A percentile compares a stretch with the other conserved stretches of the same genome.
These are phyloP conservation scores for Yamadazyma siamensis DNA, from an alignment of 1,139 yeast genomes.

Conservation along the genomic window DNA sequence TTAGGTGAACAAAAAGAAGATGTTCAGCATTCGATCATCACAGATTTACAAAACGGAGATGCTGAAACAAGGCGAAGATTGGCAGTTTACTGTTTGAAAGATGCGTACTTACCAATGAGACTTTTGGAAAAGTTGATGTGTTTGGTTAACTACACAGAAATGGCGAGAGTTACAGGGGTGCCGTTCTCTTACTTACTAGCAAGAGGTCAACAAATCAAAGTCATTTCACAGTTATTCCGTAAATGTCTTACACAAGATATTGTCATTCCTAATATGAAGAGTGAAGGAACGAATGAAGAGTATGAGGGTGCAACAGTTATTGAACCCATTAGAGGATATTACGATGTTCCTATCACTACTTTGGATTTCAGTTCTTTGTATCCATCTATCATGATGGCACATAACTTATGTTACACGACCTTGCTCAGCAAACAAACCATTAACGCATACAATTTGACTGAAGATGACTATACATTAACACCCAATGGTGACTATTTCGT, in stretches of 20 bases:
- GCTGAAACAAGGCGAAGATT: constrained; percentile 89
- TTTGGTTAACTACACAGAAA: constrained; percentile 92
- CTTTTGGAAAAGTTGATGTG: constrained; percentile 93
- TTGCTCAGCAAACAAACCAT: constrained; percentile 69
- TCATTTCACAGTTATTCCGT: constrained; percentile 89
- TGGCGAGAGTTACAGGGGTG: constrained; percentile 99
- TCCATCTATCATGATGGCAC: constrained; percentile 99
- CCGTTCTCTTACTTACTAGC: constrained; percentile 87
- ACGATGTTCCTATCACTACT: constrained; percentile 96
- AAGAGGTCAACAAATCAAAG: constrained; percentile 97
- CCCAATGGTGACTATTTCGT: constrained; percentile 95
- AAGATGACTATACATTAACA: constrained; percentile 78
- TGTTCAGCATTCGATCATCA: constrained; percentile 94
- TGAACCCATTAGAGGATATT: constrained; percentile 93
- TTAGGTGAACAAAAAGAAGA: constrained; percentile 96
- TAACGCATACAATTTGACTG: constrained; percentile 56
- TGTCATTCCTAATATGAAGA: constrained; percentile 85
- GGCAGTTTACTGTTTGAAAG: constrained; percentile 96
- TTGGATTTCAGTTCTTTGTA: constrained; percentile 96
- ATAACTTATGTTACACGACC: constrained; percentile 93
- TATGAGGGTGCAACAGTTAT: constrained; percentile 99
- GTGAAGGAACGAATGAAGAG: constrained; percentile 82
- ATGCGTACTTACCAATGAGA: constrained; percentile 88
- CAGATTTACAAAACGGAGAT: constrained; percentile 90
- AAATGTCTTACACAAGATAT: constrained; percentile 84